phyloP scores from a whole-genome alignment of 2,329 filamentous ascomycete genomes.

The Fusarium tjaetaba region DNA sequence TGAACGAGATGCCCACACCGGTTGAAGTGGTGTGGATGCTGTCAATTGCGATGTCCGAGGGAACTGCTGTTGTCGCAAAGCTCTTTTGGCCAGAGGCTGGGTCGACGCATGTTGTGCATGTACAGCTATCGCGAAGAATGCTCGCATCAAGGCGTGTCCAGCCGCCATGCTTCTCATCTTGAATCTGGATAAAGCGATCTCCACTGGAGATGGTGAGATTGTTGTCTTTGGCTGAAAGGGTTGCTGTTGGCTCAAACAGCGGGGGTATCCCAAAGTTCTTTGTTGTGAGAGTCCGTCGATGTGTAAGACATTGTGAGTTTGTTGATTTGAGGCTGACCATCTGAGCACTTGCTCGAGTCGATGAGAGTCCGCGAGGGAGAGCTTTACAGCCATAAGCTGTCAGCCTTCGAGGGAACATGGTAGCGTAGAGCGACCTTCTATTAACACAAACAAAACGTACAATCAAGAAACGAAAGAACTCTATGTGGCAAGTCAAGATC shows the following conservation, averaged over 20 bases:
- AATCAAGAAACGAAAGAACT: neutral
- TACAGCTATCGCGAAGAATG: constrained; percentile 64
- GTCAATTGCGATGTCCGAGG: constrained; percentile 46
- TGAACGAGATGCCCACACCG: constrained; percentile 69
- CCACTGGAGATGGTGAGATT: constrained; percentile 42
- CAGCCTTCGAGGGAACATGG: constrained; percentile 28
- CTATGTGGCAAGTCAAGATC: neutral
- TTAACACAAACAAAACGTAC: neutral
- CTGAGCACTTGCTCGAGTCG: constrained; percentile 34
- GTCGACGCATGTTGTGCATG: constrained; percentile 63
- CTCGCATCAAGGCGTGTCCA: constrained; percentile 42
- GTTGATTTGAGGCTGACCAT: neutral
- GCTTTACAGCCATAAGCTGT: constrained; percentile 22
- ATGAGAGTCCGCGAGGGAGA: constrained; percentile 1
- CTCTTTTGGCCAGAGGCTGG: constrained; percentile 69
- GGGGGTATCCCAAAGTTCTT: constrained; percentile 22
- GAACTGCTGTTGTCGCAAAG: constrained; percentile 56
- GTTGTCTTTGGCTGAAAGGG: constrained; percentile 9
- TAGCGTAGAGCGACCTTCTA: neutral
- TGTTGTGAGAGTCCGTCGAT: neutral
- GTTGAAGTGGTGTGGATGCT: constrained; percentile 47
- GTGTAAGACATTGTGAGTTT: neutral
- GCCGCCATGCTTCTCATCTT: constrained; percentile 28
- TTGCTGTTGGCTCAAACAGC: constrained; percentile 15
- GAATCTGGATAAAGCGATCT: constrained; percentile 42